Conservation (phyloP, 805 yeast genomes). For the Metschnikowia proteae region DNA sequence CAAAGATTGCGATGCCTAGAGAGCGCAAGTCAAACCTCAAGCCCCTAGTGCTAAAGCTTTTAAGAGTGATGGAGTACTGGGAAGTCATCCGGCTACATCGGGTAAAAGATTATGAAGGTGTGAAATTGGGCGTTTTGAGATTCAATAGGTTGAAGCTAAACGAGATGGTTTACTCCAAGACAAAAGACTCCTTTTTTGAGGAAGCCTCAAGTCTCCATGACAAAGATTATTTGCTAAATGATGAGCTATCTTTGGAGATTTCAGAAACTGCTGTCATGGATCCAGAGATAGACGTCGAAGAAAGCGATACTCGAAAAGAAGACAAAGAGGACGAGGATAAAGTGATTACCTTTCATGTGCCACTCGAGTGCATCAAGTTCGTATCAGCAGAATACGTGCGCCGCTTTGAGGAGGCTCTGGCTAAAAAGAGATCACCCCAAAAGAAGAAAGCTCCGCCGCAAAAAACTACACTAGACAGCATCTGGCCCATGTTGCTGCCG, state of each 20-base stretch:
- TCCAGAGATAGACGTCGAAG: constrained; percentile 1
- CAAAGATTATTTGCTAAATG: background rate
- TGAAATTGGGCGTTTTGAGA: constrained; percentile 12
- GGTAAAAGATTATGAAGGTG: constrained; percentile 11
- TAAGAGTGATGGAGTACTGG: constrained; percentile 11
- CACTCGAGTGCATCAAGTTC: constrained; percentile 17
- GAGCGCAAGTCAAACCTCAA: constrained; percentile 16
- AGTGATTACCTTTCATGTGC: constrained; percentile 12
- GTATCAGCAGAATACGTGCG: constrained; percentile 16
- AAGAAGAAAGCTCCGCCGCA: constrained; percentile 18
- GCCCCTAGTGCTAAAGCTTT: constrained; percentile 14
- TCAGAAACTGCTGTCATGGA: background rate
- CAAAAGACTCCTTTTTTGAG: background rate
- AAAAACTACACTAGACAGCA: constrained; percentile 27
- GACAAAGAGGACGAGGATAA: constrained; percentile 11
- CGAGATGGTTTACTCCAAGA: constrained; percentile 13
- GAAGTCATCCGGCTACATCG: constrained; percentile 11
- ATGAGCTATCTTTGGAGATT: background rate
- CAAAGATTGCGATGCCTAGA: constrained; percentile 13
- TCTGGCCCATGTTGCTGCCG: constrained; percentile 15
- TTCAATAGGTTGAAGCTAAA: constrained; percentile 14
- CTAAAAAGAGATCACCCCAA: constrained; percentile 15
- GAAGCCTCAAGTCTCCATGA: background rate
- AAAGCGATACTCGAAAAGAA: background rate
- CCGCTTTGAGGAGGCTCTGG: constrained; percentile 8